phyloP scores from a whole-genome alignment of 805 yeast genomes.

The Yarrowia sp. region DNA sequence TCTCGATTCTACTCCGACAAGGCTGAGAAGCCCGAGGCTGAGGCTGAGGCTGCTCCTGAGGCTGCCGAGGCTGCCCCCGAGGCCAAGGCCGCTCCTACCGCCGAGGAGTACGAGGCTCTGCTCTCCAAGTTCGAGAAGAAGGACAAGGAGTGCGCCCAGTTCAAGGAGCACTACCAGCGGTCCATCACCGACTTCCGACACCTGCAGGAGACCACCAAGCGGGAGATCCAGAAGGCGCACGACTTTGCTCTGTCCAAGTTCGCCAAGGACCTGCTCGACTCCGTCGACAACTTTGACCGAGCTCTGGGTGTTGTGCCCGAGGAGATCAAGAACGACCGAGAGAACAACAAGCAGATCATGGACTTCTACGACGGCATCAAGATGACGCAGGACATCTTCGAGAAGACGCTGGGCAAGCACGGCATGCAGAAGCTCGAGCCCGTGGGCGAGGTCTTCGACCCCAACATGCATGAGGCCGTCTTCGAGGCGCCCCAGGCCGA shows the following conservation, averaged over 20 bases:
- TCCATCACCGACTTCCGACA: conserved; percentile 91
- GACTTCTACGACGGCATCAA: conserved; percentile 83
- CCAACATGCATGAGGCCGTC: conserved; percentile 89
- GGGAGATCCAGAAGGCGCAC: conserved; percentile 80
- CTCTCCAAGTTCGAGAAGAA: conserved; percentile 55
- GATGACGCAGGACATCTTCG: conserved; percentile 85
- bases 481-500: conserved; percentile 84
- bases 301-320: conserved; percentile 66
- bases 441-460: conserved; percentile 80
- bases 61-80: conserved; percentile 27
- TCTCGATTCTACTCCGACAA: conserved; percentile 27
- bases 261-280: conserved; percentile 84
- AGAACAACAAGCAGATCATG: conserved; percentile 60
- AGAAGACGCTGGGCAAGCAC: conserved; percentile 74
- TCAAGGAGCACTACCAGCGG: conserved; percentile 79
- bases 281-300: conserved; percentile 85
- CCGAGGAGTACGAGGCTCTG: conserved; percentile 37
- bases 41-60: conserved; percentile 25
- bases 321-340: conserved; percentile 40
- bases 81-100: conserved; percentile 32
- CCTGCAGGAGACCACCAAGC: conserved; percentile 83
- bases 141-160: conserved; percentile 64
- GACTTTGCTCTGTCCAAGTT: conserved; percentile 91
- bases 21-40: conserved; percentile 20
- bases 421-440: conserved; percentile 83